Conservation (phyloP, 2,329 filamentous ascomycete species). For the Colletotrichum abscissum region DNA sequence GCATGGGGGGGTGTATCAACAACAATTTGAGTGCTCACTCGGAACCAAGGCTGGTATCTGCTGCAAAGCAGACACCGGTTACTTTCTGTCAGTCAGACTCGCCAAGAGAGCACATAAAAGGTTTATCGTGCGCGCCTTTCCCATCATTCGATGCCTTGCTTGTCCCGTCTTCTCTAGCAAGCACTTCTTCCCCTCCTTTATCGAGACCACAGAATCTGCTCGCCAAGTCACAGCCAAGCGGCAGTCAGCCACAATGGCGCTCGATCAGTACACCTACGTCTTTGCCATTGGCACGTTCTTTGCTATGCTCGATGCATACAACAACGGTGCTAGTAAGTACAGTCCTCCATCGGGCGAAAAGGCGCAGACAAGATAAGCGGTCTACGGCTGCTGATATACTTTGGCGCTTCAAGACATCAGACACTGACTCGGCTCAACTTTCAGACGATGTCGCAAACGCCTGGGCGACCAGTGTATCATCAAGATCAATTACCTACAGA, state of each 20-base stretch:
- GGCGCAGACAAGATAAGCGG: background rate
- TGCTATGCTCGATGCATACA: slow-evolving; percentile 81
- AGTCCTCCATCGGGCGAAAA: background rate
- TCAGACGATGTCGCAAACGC: slow-evolving; percentile 86
- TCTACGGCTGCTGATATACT: background rate
- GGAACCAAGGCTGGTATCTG: background rate
- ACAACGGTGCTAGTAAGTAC: slow-evolving; percentile 80
- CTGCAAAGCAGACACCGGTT: background rate
- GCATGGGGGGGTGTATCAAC: background rate
- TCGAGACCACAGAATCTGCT: slow-evolving; percentile 24
- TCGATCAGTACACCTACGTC: slow-evolving; percentile 75
- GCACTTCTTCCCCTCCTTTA: background rate
- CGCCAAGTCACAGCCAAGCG: slow-evolving; percentile 23
- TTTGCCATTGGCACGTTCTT: slow-evolving; percentile 82
- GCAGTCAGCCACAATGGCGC: slow-evolving; percentile 59
- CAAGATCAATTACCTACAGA: slow-evolving; percentile 77
- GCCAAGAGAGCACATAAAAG: slow-evolving; percentile 31
- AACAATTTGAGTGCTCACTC: background rate
- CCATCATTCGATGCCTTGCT: background rate
- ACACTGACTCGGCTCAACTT: slow-evolving; percentile 15
- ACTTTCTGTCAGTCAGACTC: background rate
- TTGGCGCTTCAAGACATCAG: background rate
- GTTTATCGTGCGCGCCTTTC: slow-evolving; percentile 13
- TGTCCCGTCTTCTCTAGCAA: slow-evolving; percentile 17
- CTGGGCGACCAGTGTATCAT: slow-evolving; percentile 85